Evolutionary conservation across 2,329 filamentous ascomycete genomes (phyloP).

Genomic region (Bimuria novae-zelandiae): DNA sequence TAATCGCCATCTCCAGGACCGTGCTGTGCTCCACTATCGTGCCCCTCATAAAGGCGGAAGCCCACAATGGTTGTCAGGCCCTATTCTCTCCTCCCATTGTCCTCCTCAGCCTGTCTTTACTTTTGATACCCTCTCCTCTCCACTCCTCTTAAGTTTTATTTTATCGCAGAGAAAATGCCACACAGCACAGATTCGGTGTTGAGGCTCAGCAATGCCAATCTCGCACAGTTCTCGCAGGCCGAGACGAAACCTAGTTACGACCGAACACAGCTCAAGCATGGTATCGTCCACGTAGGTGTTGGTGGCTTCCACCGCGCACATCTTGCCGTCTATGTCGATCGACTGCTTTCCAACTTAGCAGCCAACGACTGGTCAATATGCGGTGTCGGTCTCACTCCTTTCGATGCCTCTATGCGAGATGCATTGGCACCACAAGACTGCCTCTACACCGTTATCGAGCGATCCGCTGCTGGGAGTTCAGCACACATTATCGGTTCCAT

Average conservation of each 20-base stretch:
- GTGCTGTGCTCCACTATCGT: slow-evolving; percentile 9
- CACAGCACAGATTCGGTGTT: slow-evolving; percentile 7
- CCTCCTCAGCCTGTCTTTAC: not conserved
- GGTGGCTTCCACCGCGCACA: slow-evolving; percentile 37
- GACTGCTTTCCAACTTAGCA: slow-evolving; percentile 30
- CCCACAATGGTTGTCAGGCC: not conserved
- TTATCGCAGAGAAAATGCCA: slow-evolving; percentile 1
- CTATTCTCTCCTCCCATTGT: slow-evolving; percentile 3
- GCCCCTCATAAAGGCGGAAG: slow-evolving; percentile 6
- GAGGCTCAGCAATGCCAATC: slow-evolving; percentile 27
- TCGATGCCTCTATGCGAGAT: slow-evolving; percentile 32
- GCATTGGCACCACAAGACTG: slow-evolving; percentile 30
- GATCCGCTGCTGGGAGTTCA: slow-evolving; percentile 26
- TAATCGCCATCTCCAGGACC: slow-evolving; percentile 2
- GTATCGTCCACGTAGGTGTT: slow-evolving; percentile 36
- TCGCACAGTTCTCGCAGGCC: slow-evolving; percentile 23
- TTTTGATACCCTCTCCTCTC: not conserved
- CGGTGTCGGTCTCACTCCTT: slow-evolving; percentile 34
- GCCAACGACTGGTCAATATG: slow-evolving; percentile 36
- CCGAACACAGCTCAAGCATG: slow-evolving; percentile 30
- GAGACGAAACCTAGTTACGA: slow-evolving; percentile 31
- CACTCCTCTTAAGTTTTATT: not conserved
- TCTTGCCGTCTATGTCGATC: slow-evolving; percentile 34
- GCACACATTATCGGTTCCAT: slow-evolving; percentile 33
- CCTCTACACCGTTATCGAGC: slow-evolving; percentile 36